Evolutionary conservation across 1,284 basidiomycete species (phyloP).

Genomic region (Rhodotorula sp.): DNA sequence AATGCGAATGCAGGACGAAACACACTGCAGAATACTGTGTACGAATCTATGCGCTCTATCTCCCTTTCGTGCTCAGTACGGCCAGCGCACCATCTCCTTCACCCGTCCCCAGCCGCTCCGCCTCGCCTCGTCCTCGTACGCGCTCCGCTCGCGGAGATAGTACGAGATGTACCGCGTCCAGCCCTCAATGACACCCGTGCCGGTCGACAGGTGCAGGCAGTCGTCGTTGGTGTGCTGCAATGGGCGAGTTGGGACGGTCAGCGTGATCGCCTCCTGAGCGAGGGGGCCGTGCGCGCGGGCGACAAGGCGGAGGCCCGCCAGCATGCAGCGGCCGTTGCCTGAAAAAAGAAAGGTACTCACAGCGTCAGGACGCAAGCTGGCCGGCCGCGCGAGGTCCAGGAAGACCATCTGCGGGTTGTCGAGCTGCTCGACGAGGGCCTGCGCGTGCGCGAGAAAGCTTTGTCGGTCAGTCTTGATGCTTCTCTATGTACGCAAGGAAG

Average conservation of each 20-base stretch:
- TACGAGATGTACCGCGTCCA: slow-evolving; percentile 15
- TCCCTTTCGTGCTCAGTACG: too few species aligned
- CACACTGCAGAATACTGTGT: too few species aligned
- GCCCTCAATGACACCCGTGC: slow-evolving; percentile 15
- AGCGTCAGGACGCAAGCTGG: slow-evolving; percentile 1
- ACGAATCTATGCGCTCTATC: too few species aligned
- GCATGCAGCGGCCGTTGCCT: too few species aligned
- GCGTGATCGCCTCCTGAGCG: background rate
- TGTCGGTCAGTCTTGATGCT: background rate
- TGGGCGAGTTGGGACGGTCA: background rate
- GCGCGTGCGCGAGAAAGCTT: background rate
- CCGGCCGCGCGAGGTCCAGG: background rate
- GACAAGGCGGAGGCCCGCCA: too few species aligned
- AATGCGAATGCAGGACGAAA: too few species aligned
- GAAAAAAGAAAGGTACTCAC: background rate
- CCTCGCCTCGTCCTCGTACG: background rate
- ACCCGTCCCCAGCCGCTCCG: background rate
- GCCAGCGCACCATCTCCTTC: too few species aligned
- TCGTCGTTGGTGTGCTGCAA: slow-evolving; percentile 15
- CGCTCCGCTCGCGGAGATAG: background rate
- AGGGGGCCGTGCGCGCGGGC: background rate
- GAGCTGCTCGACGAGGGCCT: background rate
- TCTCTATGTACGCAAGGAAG: too few species aligned
- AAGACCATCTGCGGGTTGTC: background rate
- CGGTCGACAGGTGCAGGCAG: slow-evolving; percentile 15